phyloP scores from a whole-genome alignment of 768 basidiomycete species.

The Jaapia argillacea region DNA sequence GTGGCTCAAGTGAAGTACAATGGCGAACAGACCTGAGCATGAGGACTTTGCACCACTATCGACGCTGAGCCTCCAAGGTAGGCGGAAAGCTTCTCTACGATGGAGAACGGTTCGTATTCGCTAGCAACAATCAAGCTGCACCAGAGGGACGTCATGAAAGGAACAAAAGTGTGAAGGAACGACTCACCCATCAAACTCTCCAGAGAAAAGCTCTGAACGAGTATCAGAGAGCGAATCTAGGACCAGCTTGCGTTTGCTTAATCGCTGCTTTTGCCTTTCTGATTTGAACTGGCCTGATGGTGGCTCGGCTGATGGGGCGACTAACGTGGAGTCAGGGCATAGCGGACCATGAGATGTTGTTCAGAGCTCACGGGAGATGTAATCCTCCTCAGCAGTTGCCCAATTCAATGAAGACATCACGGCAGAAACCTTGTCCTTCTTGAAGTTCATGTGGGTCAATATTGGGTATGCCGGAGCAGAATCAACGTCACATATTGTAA shows the following conservation, averaged over 20 bases:
- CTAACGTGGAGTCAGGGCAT: conserved; percentile 6
- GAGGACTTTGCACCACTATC: conserved; percentile 80
- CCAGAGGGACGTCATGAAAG: not conserved
- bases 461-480: conserved; percentile 89
- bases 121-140: conserved; percentile 69
- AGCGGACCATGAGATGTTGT: too few relatives aligned
- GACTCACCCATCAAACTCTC: conserved; percentile 82
- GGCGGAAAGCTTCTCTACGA: conserved; percentile 61
- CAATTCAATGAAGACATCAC: conserved; percentile 75
- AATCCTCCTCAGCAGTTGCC: conserved; percentile 77
- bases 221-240: conserved; percentile 48
- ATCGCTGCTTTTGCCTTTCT: conserved; percentile 58
- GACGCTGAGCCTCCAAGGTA: conserved; percentile 81
- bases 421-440: conserved; percentile 36
- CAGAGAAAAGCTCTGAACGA: conserved; percentile 74
- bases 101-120: conserved; percentile 77
- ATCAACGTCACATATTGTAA: conserved; percentile 83
- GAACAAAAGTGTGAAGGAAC: not conserved
- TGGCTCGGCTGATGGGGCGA: conserved; percentile 49
- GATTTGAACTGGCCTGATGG: conserved; percentile 51
- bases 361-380: conserved; percentile 51
- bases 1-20: not conserved
- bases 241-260: conserved; percentile 72
- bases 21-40: conserved; percentile 48
- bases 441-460: conserved; percentile 79